Base-by-base conservation (phyloP, 129 eudicot genomes). In the Artemisia argyi region DNA sequence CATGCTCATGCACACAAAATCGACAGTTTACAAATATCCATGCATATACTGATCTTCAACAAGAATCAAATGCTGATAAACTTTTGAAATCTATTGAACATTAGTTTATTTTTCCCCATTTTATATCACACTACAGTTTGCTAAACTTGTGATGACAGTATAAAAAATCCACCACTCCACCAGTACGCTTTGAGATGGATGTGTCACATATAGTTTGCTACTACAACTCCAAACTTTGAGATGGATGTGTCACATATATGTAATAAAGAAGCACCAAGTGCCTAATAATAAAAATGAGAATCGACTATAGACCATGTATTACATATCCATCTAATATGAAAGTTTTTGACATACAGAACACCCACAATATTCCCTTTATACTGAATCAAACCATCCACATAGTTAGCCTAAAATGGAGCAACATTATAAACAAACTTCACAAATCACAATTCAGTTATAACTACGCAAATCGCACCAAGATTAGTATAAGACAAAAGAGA, bases 141-240 rank as follows among this genome's bases (percentile, higher is more conserved):
- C 56, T 64, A 17, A 16, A 64, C 49, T 64, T 53, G 56, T 74
- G n/a, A 53, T 53, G 11, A 57, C 52, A 35, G 72, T 74, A 65
- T 14, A 55, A 52, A 59, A 50, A 12, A 42, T n/a, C n/a, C n/a
- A n/a, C n/a, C n/a, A n/a, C n/a, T 30, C 24, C 69, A 73, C 24
- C 62, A 59, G 26, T 24, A 24, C 26, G 26, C n/a, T 24, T 24
- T 24, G 24, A n/a, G n/a, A n/a, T n/a, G n/a, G n/a, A 24, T 59
- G 60, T 17, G 26, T 22, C 30, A 22, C 39, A 59, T 19, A 13
- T 59, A 22, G 56, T 62, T 28, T 28, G 61, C 71, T 24, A 51
- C 54, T 3, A 11, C 46, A 28, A 74, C 72, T 74, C 2, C 79
- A 54, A 55, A 54, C 56, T 74, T 53, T 54, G 65, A 20, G 57